These are phyloP conservation scores for Lactifluus subvellereus DNA, from an alignment of 768 basidiomycete genomes.

Conservation along the genomic window DNA sequence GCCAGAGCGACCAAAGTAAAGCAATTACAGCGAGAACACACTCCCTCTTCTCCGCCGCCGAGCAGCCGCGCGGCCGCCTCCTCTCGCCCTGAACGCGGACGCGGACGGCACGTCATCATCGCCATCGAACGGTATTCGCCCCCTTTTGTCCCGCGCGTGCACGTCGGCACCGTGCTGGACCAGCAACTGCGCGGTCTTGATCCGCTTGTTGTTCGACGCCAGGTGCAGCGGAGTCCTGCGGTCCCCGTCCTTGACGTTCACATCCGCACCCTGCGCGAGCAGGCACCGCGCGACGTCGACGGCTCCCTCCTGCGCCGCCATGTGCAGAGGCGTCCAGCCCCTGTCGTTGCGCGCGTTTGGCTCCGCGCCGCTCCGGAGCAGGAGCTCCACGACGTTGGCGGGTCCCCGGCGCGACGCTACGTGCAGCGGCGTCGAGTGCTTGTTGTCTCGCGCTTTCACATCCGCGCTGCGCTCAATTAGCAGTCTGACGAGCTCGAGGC, in stretches of 20 bases:
- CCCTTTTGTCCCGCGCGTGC: neutral
- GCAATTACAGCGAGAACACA: too few relatives aligned
- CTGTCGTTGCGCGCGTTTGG: neutral
- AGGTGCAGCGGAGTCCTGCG: conserved; percentile 2
- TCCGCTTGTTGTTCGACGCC: neutral
- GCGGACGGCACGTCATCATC: too few relatives aligned
- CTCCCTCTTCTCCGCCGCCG: too few relatives aligned
- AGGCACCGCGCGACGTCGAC: neutral
- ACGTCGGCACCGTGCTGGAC: neutral
- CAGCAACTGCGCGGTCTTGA: neutral
- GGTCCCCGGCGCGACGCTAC: neutral
- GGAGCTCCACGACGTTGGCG: neutral
- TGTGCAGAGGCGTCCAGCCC: neutral
- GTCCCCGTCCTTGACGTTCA: neutral
- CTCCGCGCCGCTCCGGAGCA: neutral
- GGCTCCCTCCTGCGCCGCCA: neutral
- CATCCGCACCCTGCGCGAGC: neutral
- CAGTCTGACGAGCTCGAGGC: neutral
- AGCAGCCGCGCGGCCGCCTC: too few relatives aligned
- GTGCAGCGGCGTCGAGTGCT: neutral
- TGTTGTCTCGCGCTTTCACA: neutral
- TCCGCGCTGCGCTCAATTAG: neutral
- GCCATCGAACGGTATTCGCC: neutral
- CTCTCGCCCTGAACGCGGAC: too few relatives aligned
- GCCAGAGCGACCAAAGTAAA: too few relatives aligned